phyloP scores from a whole-genome alignment of 345 rosid species.

The Cochlearia excelsa region DNA sequence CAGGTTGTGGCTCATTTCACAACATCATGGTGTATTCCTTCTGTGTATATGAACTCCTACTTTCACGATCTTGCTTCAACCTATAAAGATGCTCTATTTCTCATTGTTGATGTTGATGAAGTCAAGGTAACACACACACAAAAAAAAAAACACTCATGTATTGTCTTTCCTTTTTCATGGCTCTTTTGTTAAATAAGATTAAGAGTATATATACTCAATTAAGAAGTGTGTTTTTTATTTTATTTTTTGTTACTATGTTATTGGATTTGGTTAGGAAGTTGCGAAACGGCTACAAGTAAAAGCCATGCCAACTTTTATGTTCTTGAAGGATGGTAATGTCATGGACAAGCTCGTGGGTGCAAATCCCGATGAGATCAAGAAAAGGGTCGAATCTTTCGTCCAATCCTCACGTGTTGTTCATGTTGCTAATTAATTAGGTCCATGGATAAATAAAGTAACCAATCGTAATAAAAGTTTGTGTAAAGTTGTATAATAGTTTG shows the following conservation, averaged over 20 bases:
- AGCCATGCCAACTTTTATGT: slow-evolving; percentile 93
- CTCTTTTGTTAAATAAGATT: background rate
- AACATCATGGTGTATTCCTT: slow-evolving; percentile 91
- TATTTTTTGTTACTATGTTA: background rate
- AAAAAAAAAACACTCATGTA: background rate
- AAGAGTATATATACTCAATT: no score
- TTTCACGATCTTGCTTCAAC: slow-evolving; percentile 64
- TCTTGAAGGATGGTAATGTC: slow-evolving; percentile 58
- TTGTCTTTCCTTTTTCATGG: background rate
- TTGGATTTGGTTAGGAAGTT: slow-evolving; percentile 55
- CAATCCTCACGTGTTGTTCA: slow-evolving; percentile 45
- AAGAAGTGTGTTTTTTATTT: background rate
- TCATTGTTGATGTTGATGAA: slow-evolving; percentile 85
- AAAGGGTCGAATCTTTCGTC: slow-evolving; percentile 61
- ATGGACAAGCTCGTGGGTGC: slow-evolving; percentile 86
- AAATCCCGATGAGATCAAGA: slow-evolving; percentile 85
- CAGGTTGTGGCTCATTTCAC: slow-evolving; percentile 86
- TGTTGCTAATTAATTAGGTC: slow-evolving; percentile 1
- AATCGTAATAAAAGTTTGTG: slow-evolving; percentile 20
- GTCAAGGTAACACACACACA: slow-evolving; percentile 50
- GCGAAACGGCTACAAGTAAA: slow-evolving; percentile 61
- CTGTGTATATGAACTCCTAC: slow-evolving; percentile 78
- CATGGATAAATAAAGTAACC: background rate
- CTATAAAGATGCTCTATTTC: slow-evolving; percentile 66
- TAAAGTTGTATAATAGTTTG: slow-evolving; percentile 13